phyloP scores from a whole-genome alignment of 1,284 basidiomycete genomes.

The Paramarasmius palmivorus region DNA sequence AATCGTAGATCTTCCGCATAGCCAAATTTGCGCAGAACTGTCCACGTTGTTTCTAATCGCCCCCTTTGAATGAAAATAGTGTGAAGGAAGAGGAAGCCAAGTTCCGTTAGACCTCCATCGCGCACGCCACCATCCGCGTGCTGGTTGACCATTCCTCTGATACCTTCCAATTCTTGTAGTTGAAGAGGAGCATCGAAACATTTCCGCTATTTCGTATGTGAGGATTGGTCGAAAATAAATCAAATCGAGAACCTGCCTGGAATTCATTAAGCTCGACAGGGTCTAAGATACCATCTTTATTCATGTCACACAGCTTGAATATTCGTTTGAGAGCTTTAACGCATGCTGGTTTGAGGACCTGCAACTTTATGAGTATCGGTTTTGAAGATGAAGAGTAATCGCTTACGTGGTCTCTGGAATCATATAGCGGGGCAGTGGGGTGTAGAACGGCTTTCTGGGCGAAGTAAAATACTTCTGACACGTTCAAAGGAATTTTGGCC shows the following conservation, averaged over 20 bases:
- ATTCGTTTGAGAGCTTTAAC: slow-evolving; percentile 88
- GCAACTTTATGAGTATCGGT: slow-evolving; percentile 10
- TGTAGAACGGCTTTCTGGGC: slow-evolving; percentile 98
- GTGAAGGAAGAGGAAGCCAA: slow-evolving; percentile 93
- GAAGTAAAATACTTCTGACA: slow-evolving; percentile 99
- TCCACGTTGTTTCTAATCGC: slow-evolving; percentile 97
- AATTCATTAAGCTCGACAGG: slow-evolving; percentile 95
- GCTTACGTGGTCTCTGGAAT: slow-evolving; percentile 89
- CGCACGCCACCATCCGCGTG: slow-evolving; percentile 70
- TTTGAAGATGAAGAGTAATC: slow-evolving; percentile 8
- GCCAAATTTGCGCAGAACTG: slow-evolving; percentile 91
- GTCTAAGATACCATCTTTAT: slow-evolving; percentile 93
- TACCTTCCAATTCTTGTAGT: slow-evolving; percentile 89
- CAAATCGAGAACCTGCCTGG: slow-evolving; percentile 58
- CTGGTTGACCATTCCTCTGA: slow-evolving; percentile 82
- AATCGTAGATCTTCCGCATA: slow-evolving; percentile 94
- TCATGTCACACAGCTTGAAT: slow-evolving; percentile 93
- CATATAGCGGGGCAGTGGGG: slow-evolving; percentile 96
- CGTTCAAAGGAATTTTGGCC: slow-evolving; percentile 86
- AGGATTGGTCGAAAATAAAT: slow-evolving; percentile 8
- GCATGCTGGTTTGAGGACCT: slow-evolving; percentile 95
- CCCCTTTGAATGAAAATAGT: slow-evolving; percentile 98
- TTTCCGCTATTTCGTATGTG: slow-evolving; percentile 62
- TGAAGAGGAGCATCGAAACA: slow-evolving; percentile 95
- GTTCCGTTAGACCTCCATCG: slow-evolving; percentile 84